Evolutionary conservation across 208 protist genomes (phyloP).

Genomic region (Acanthamoeba pearcei): DNA sequence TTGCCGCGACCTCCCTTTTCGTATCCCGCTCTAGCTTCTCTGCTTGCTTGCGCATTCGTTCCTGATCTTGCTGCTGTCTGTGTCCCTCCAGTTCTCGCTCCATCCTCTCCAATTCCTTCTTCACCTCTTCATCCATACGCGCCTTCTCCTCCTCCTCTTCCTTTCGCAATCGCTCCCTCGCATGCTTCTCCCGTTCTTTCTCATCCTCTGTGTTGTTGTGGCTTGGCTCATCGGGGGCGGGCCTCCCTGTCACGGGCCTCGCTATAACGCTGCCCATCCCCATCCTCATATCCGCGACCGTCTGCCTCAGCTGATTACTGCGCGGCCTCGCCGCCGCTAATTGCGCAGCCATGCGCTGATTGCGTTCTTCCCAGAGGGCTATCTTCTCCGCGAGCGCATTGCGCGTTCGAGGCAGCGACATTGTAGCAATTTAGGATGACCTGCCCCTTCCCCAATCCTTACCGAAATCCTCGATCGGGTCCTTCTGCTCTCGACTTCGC

Average conservation of each 20-base stretch:
- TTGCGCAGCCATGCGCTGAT: neutral
- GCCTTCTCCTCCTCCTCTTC: conserved; percentile 23
- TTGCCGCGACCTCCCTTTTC: neutral
- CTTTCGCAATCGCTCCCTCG: neutral
- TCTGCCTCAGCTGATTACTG: neutral
- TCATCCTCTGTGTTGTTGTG: conserved; percentile 12
- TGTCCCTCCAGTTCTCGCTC: neutral
- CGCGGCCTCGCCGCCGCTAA: neutral
- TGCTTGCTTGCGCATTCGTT: neutral
- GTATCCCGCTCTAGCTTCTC: neutral
- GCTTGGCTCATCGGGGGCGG: neutral
- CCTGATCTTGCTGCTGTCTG: neutral
- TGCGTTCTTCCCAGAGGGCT: conserved; percentile 32
- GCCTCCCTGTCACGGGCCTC: neutral
- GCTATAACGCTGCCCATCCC: neutral
- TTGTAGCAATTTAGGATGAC: neutral
- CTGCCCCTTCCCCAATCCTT: no score
- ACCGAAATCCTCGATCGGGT: no score
- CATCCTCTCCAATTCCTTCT: conserved; percentile 11
- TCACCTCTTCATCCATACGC: neutral
- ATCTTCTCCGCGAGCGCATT: conserved; percentile 46
- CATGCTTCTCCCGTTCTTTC: neutral
- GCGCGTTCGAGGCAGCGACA: neutral
- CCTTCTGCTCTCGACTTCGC: neutral
- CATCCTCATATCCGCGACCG: neutral